phyloP scores from a whole-genome alignment of 2,329 filamentous ascomycete species.

The Zasmidium cellare region DNA sequence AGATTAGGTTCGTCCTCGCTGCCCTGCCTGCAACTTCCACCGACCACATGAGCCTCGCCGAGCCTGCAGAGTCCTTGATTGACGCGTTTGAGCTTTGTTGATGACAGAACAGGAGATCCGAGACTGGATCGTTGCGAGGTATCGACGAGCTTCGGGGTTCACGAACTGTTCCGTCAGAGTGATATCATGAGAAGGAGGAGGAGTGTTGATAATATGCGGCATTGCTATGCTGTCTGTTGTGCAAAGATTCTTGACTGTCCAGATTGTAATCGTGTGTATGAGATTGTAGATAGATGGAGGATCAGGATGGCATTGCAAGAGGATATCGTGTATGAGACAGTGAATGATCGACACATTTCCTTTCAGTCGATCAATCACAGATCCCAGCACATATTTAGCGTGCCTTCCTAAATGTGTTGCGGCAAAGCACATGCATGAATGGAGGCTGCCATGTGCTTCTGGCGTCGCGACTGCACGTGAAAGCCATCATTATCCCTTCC shows the following conservation, averaged over 20 bases:
- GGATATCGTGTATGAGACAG: no score
- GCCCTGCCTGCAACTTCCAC: background rate
- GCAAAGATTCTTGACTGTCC: slow-evolving; percentile 1
- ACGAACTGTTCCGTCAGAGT: background rate
- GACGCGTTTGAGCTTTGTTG: background rate
- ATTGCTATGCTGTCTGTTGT: background rate
- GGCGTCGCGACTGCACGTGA: background rate
- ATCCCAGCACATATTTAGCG: background rate
- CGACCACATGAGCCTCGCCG: background rate
- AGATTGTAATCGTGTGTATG: background rate
- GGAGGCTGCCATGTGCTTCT: background rate
- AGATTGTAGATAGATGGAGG: background rate
- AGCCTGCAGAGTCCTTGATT: background rate
- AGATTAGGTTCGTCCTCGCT: slow-evolving; percentile 2
- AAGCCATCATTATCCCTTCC: background rate
- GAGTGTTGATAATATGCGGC: no score
- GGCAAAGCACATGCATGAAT: background rate
- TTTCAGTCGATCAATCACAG: no score
- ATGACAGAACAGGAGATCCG: background rate
- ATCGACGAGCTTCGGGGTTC: slow-evolving; percentile 6
- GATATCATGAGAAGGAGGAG: background rate
- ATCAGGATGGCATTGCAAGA: no score
- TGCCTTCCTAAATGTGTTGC: background rate
- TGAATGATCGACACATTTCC: no score
- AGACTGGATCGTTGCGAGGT: slow-evolving; percentile 2